phyloP scores from a whole-genome alignment of 495 filamentous ascomycete genomes.

The Lophiostoma macrostomum region DNA sequence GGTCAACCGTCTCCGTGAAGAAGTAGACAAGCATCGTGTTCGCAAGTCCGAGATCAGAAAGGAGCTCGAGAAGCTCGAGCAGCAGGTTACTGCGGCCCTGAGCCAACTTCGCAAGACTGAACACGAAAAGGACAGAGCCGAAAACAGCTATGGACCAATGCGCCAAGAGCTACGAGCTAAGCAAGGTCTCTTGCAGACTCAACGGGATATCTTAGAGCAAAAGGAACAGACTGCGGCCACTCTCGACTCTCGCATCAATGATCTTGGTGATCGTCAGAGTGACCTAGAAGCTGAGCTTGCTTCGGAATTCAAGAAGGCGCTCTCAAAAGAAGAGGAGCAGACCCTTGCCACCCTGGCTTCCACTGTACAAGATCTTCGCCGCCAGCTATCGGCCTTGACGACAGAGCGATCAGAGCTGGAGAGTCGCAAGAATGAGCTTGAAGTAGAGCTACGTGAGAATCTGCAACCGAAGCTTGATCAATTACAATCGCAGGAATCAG shows the following conservation, averaged over 20 bases:
- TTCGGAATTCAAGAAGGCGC: slow-evolving; percentile 87
- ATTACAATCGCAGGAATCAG: slow-evolving; percentile 74
- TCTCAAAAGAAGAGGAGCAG: slow-evolving; percentile 77
- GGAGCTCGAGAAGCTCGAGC: slow-evolving; percentile 73
- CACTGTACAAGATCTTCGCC: slow-evolving; percentile 67
- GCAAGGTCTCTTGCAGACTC: slow-evolving; percentile 65
- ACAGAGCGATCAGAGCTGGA: slow-evolving; percentile 74
- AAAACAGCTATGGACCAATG: slow-evolving; percentile 78
- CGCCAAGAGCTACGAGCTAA: slow-evolving; percentile 69
- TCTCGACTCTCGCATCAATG: slow-evolving; percentile 71
- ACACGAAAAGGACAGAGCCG: slow-evolving; percentile 71
- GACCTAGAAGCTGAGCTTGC: slow-evolving; percentile 74
- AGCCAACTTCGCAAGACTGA: slow-evolving; percentile 80
- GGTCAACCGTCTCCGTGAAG: slow-evolving; percentile 69
- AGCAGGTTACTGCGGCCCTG: slow-evolving; percentile 78
- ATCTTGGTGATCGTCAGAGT: slow-evolving; percentile 67
- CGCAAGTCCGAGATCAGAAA: slow-evolving; percentile 58
- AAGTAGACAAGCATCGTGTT: slow-evolving; percentile 63
- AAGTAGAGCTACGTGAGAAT: slow-evolving; percentile 82
- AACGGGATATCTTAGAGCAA: slow-evolving; percentile 68
- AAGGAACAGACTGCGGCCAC: slow-evolving; percentile 67
- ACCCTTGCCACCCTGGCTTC: slow-evolving; percentile 68
- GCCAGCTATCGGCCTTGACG: slow-evolving; percentile 70
- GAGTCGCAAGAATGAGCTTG: slow-evolving; percentile 70
- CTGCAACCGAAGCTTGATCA: slow-evolving; percentile 82